Base-by-base conservation (phyloP, 371 early-diverging fungal species). In the Saksenaea vasiformis region DNA sequence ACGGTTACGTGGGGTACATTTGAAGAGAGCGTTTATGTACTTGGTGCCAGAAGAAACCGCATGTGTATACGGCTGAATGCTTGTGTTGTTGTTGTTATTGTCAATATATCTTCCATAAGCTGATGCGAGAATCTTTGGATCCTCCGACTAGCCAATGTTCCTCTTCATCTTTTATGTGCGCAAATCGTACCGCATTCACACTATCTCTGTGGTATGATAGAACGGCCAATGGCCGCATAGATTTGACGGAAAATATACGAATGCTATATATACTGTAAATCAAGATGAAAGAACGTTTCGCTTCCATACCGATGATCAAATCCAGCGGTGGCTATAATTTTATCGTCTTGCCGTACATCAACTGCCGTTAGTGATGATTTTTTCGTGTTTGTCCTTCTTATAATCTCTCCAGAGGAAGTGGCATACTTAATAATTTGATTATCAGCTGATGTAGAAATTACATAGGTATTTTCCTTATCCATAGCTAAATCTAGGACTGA, bases 291-390 rank as follows among this genome's bases (percentile, higher is more conserved):
- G 22, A 43, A 35, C 9, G 17, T 13, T 41, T 26, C 13, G 36
- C 8, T 15, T 27, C 7, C 31, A 57, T 71, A 81, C 85, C 68
- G 80, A 56, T 74, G 75, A 67, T 85, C 85, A 65, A 72, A 80
- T n/a, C 85, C 85, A 22, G 74, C 85, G 0, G 80, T 76, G n/a
- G 78, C 83, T 61, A 82, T 67, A 54, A 85, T 77, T 62, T 79
- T 82, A 28, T 73, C 72, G 61, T 85, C 85, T 54, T 64, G 54
- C 28, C 85, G 72, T 36, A 85, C 78, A 24, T 56, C 66, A 17
- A 85, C 43, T 9, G 74, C 65, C 17, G 77, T 70, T 26, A 77
- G 43, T 14, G 83, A 83, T 24, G 77, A 62, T 47, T 74, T 76
- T 55, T 85, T 85, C 27, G 67, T 65, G 31, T 65, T 69, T 34